Conservation (phyloP, 2,329 filamentous ascomycete genomes). For the Penicillium sp. region DNA sequence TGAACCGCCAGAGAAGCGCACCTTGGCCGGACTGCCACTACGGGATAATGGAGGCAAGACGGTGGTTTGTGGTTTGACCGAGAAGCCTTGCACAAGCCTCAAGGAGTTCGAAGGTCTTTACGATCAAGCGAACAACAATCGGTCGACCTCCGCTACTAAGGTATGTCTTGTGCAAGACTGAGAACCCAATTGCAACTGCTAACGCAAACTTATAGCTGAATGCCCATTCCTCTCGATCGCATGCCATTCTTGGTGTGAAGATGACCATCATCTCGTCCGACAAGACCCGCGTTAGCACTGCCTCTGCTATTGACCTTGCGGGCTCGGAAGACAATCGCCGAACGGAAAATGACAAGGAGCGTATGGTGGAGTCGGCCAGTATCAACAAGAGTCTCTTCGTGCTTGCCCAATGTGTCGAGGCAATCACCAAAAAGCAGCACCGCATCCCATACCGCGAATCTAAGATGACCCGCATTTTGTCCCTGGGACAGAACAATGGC, state of each 20-base stretch:
- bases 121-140: slow-evolving; percentile 88
- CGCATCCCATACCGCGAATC: slow-evolving; percentile 92
- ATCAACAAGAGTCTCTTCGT: slow-evolving; percentile 99
- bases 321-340: slow-evolving; percentile 94
- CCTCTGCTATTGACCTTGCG: slow-evolving; percentile 91
- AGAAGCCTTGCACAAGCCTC: slow-evolving; percentile 78
- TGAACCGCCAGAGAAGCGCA: slow-evolving; percentile 84
- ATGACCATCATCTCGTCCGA: slow-evolving; percentile 75
- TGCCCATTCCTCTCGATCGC: slow-evolving; percentile 84
- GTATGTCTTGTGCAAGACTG: slow-evolving; percentile 32
- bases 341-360: slow-evolving; percentile 90
- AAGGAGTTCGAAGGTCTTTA: slow-evolving; percentile 91
- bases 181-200: slow-evolving; percentile 7
- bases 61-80: slow-evolving; percentile 81
- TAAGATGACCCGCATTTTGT: slow-evolving; percentile 96
- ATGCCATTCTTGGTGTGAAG: slow-evolving; percentile 90
- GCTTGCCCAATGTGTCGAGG: slow-evolving; percentile 91
- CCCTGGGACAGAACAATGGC: slow-evolving; percentile 90
- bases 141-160: slow-evolving; percentile 87
- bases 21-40: slow-evolving; percentile 76
- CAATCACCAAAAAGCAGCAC: slow-evolving; percentile 75
- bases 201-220: slow-evolving; percentile 63
- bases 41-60: slow-evolving; percentile 87
- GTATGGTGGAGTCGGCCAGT: slow-evolving; percentile 90
- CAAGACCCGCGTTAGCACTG: slow-evolving; percentile 74